A percentile compares a stretch with the other conserved stretches of the same genome.
phyloP scores from a whole-genome alignment of 805 yeast species.

The Wickerhamiella sergipiensis region DNA sequence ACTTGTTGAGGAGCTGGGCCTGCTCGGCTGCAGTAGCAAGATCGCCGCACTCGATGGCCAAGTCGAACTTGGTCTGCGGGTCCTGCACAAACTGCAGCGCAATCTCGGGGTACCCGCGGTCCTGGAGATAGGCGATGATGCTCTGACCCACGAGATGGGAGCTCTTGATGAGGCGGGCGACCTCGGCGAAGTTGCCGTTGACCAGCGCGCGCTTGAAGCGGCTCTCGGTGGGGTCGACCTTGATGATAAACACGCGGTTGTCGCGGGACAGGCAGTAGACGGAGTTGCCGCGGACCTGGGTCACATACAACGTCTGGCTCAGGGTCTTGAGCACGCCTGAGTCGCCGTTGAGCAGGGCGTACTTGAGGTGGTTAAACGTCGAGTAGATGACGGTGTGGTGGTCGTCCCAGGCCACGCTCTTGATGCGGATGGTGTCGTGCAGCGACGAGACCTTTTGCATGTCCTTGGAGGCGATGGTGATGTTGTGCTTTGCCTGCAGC shows the following conservation, averaged over 20 bases:
- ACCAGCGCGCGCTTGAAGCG: conserved; percentile 89
- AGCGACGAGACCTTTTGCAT: conserved; percentile 66
- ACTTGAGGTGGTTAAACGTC: conserved; percentile 90
- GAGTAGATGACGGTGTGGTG: conserved; percentile 74
- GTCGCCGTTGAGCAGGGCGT: conserved; percentile 86
- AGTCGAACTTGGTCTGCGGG: conserved; percentile 87
- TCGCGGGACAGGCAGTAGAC: conserved; percentile 74
- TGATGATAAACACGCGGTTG: conserved; percentile 66
- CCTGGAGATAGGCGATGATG: conserved; percentile 86
- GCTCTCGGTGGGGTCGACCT: conserved; percentile 92
- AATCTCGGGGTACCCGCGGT: conserved; percentile 92
- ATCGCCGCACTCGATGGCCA: conserved; percentile 89
- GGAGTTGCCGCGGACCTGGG: conserved; percentile 49
- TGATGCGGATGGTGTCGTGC: conserved; percentile 94
- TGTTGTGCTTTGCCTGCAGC: conserved; percentile 78
- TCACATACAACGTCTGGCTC: conserved; percentile 74
- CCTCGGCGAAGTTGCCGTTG: conserved; percentile 82
- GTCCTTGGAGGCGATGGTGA: conserved; percentile 71
- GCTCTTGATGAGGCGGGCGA: conserved; percentile 69
- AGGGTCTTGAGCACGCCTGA: conserved; percentile 87
- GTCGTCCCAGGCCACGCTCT: conserved; percentile 97
- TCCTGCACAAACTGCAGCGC: conserved; percentile 96
- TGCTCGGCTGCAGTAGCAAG: conserved; percentile 75
- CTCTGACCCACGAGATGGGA: conserved; percentile 95
- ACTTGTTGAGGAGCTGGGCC: conserved; percentile 61